These are phyloP conservation scores for Cyberlindnera japonica DNA, from an alignment of 805 yeast genomes.

Conservation along the genomic window DNA sequence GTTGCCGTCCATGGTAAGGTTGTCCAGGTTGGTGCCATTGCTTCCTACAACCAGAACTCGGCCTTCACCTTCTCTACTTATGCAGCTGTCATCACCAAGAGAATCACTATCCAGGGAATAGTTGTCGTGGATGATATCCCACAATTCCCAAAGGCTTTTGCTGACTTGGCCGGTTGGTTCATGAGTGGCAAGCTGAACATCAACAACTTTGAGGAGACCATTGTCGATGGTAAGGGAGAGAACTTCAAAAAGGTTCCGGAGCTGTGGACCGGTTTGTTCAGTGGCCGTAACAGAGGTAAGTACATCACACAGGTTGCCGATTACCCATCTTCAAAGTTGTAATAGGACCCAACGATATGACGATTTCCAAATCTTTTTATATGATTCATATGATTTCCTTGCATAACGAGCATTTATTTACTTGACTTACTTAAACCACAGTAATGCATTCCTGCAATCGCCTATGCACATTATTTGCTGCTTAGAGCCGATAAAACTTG, in stretches of 20 bases:
- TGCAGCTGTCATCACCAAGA: conserved; percentile 42
- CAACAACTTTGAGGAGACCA: conserved; percentile 35
- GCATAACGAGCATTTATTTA: too few relatives aligned
- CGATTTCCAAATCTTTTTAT: too few relatives aligned
- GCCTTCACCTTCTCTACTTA: conserved; percentile 37
- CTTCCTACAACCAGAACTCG: conserved; percentile 46
- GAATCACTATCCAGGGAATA: conserved; percentile 52
- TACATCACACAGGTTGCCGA: conserved; percentile 38
- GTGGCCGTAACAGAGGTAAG: conserved; percentile 47
- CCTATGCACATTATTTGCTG: too few relatives aligned
- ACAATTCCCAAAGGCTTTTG: conserved; percentile 37
- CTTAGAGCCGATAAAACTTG: too few relatives aligned
- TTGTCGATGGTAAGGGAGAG: conserved; percentile 39
- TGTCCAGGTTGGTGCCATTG: conserved; percentile 59
- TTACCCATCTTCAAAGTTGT: conserved; percentile 1
- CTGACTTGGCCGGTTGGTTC: conserved; percentile 34
- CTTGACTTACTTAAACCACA: too few relatives aligned
- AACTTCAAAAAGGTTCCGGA: conserved; percentile 43
- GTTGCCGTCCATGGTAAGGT: conserved; percentile 40
- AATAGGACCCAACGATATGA: background rate
- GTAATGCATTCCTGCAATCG: too few relatives aligned
- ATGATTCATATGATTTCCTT: background rate
- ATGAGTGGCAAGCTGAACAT: conserved; percentile 40
- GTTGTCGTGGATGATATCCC: conserved; percentile 43
- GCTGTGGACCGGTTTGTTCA: conserved; percentile 45